Conservation (phyloP, 345 rosid genomes). For the Erysimum cheiranthoides region DNA sequence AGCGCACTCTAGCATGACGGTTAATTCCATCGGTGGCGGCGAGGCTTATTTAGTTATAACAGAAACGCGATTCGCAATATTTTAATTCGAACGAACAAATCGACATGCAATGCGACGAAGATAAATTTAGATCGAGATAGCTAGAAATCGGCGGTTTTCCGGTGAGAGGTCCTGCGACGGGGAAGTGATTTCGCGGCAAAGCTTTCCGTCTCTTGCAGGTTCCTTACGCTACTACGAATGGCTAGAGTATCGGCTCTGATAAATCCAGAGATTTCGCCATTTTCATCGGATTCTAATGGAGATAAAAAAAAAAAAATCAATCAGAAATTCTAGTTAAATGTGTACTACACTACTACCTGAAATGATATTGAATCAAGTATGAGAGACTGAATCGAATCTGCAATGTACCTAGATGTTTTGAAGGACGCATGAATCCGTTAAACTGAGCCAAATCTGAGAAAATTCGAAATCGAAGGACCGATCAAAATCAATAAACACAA, state of each 20-base stretch:
- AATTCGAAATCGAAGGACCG: not conserved
- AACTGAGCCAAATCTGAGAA: conserved; percentile 83
- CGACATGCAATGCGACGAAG: conserved; percentile 44
- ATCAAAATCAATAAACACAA: not conserved
- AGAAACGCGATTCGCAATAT: conserved; percentile 32
- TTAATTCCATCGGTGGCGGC: conserved; percentile 21
- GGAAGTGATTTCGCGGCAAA: conserved; percentile 50
- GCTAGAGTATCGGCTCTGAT: conserved; percentile 56
- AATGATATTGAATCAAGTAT: not conserved
- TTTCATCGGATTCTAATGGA: conserved; percentile 49
- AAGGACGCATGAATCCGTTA: conserved; percentile 58
- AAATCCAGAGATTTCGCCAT: conserved; percentile 46
- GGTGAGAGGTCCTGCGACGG: conserved; percentile 50
- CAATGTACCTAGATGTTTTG: conserved; percentile 67
- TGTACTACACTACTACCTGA: not conserved
- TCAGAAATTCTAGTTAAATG: conserved; percentile 1
- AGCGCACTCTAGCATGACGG: conserved; percentile 42
- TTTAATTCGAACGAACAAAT: conserved; percentile 37
- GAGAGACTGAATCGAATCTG: conserved; percentile 42
- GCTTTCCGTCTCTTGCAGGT: conserved; percentile 61
- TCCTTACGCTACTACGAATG: conserved; percentile 68
- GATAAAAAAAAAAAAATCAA: not conserved
- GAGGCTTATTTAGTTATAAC: conserved; percentile 21
- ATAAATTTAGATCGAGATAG: not conserved
- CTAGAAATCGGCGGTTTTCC: conserved; percentile 77